phyloP scores from a whole-genome alignment of 2,329 filamentous ascomycete genomes.

The Alternaria viburni region DNA sequence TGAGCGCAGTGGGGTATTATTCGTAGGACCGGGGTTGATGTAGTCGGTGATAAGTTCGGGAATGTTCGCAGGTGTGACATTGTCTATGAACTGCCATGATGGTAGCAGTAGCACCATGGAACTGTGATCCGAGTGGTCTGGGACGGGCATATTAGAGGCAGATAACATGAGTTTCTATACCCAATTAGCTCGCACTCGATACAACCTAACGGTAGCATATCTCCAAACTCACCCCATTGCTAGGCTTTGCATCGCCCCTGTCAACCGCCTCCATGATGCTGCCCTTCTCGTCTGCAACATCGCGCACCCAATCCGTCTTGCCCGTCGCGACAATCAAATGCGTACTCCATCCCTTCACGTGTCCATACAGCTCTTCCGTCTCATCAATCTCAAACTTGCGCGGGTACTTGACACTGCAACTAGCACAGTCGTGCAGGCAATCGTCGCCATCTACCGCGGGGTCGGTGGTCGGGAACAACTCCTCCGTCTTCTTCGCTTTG shows the following conservation, averaged over 20 bases:
- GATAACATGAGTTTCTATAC: slow-evolving; percentile 82
- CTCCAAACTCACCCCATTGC: slow-evolving; percentile 67
- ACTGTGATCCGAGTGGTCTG: slow-evolving; percentile 65
- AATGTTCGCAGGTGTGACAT: slow-evolving; percentile 78
- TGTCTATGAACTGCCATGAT: slow-evolving; percentile 80
- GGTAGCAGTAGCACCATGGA: slow-evolving; percentile 86
- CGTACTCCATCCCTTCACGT: slow-evolving; percentile 85
- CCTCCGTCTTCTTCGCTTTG: slow-evolving; percentile 54
- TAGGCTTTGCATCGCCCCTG: slow-evolving; percentile 62
- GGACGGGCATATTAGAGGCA: slow-evolving; percentile 87
- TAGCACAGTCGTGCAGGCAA: slow-evolving; percentile 84
- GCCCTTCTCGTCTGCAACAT: slow-evolving; percentile 80
- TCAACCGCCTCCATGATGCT: slow-evolving; percentile 63
- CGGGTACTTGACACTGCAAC: slow-evolving; percentile 80
- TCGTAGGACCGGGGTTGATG: slow-evolving; percentile 76
- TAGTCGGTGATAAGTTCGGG: slow-evolving; percentile 73
- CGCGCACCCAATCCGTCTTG: slow-evolving; percentile 91
- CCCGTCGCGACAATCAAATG: slow-evolving; percentile 94
- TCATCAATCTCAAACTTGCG: slow-evolving; percentile 75
- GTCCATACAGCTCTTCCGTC: slow-evolving; percentile 79
- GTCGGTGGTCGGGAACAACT: slow-evolving; percentile 76
- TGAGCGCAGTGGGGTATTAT: slow-evolving; percentile 64
- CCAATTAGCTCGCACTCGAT: not conserved
- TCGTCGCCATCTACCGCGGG: slow-evolving; percentile 84
- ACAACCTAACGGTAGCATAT: not conserved